These are phyloP conservation scores for Aspergillus panamensis DNA, from an alignment of 495 filamentous ascomycete species.

Conservation along the genomic window DNA sequence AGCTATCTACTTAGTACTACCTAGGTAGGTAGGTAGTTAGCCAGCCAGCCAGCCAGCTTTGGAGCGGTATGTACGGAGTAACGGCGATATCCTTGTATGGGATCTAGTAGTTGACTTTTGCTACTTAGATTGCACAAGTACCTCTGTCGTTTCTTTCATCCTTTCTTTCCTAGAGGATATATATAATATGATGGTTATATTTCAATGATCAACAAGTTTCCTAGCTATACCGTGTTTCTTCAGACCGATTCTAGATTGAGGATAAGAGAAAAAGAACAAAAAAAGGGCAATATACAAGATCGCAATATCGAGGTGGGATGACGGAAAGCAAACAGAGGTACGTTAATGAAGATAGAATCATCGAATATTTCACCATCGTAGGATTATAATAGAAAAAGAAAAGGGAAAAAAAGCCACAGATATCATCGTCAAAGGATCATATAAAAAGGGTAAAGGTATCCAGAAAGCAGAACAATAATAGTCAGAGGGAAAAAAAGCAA, in stretches of 20 bases:
- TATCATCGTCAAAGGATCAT: conserved; percentile 8
- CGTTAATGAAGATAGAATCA: not conserved
- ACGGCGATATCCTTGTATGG: too few species aligned
- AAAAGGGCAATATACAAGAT: not conserved
- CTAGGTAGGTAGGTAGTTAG: too few species aligned
- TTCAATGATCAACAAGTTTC: not conserved
- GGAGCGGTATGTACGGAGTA: too few species aligned
- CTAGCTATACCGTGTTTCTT: not conserved
- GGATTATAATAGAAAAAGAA: not conserved
- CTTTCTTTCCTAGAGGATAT: not conserved
- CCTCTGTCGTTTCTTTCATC: too few species aligned
- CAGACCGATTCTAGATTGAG: not conserved
- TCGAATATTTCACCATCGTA: not conserved
- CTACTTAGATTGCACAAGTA: too few species aligned
- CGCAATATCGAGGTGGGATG: not conserved
- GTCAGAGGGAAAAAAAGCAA: not conserved
- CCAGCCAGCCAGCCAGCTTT: too few species aligned
- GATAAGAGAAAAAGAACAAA: not conserved
- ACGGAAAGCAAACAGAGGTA: not conserved
- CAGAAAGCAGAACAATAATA: conserved; percentile 1
- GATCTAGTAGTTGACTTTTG: too few species aligned
- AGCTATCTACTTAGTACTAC: too few species aligned
- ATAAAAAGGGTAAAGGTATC: conserved; percentile 15
- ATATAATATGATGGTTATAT: not conserved
- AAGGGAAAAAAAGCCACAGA: not conserved